phyloP scores from a whole-genome alignment of 2,329 filamentous ascomycete species.

The Fusarium begoniae region DNA sequence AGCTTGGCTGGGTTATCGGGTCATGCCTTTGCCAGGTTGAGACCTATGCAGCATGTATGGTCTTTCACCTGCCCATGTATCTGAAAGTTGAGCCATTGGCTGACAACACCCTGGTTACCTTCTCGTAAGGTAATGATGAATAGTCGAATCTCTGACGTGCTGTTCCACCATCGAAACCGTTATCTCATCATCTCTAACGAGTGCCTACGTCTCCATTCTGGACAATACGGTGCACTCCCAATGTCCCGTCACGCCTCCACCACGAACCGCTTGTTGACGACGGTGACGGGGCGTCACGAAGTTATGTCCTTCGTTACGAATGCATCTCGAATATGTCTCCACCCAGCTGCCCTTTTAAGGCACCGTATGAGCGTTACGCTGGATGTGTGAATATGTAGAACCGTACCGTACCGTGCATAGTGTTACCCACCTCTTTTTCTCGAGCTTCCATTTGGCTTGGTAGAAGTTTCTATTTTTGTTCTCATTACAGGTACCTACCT shows the following conservation, averaged over 20 bases:
- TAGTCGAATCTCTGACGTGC: background rate
- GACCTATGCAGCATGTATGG: background rate
- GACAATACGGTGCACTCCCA: background rate
- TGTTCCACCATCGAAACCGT: constrained; percentile 9
- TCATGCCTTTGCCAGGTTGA: background rate
- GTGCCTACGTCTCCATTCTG: background rate
- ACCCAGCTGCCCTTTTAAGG: constrained; percentile 25
- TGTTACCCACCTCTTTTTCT: constrained; percentile 31
- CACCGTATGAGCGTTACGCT: constrained; percentile 24
- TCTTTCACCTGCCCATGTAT: background rate
- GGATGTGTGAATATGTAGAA: background rate
- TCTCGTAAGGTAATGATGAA: background rate
- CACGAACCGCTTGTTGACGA: constrained; percentile 14
- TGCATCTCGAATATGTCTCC: constrained; percentile 21
- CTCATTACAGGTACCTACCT: background rate
- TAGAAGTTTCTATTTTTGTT: constrained; percentile 39
- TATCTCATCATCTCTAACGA: constrained; percentile 14
- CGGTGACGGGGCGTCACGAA: constrained; percentile 20
- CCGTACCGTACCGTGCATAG: background rate
- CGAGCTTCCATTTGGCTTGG: constrained; percentile 15
- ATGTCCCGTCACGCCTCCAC: constrained; percentile 2
- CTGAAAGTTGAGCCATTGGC: background rate
- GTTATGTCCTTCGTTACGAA: constrained; percentile 11
- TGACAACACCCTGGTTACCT: background rate
- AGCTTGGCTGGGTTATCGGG: background rate